Conservation (phyloP, 176 grass and related monocot genomes). For the Zizania latifolia region DNA sequence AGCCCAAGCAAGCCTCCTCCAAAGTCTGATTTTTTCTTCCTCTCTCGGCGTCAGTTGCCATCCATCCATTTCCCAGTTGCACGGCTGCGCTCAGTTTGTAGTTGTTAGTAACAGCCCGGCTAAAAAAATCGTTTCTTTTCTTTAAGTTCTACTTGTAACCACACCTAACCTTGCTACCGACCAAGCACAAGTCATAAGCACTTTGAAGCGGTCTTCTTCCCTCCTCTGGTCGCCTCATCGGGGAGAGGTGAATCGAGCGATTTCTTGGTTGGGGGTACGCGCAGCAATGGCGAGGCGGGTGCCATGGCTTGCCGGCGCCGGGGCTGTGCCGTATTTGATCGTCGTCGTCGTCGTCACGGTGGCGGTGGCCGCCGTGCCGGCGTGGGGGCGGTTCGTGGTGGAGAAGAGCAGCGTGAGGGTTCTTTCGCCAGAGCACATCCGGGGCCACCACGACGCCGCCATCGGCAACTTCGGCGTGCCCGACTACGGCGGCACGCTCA, state of each 20-base stretch:
- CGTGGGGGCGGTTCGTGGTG: constrained; percentile 60
- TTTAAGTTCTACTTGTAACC: background rate
- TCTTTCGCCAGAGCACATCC: constrained; percentile 64
- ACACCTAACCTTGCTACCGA: constrained; percentile 18
- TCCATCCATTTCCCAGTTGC: background rate
- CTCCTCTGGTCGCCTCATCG: background rate
- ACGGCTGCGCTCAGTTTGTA: background rate
- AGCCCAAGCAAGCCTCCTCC: constrained; percentile 32
- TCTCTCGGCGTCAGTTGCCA: background rate
- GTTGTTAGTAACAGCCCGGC: background rate
- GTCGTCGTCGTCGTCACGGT: no score
- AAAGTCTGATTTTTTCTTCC: background rate
- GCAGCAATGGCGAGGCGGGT: constrained; percentile 20
- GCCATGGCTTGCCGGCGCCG: background rate
- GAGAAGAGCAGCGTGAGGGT: constrained; percentile 89
- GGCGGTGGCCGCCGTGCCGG: background rate
- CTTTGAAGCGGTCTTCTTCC: background rate
- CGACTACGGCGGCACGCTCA: constrained; percentile 81
- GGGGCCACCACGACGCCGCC: constrained; percentile 75
- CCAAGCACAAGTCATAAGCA: constrained; percentile 9
- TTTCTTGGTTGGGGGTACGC: no score
- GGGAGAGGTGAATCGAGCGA: background rate
- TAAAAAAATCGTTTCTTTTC: background rate
- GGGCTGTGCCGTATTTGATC: background rate
- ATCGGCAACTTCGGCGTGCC: constrained; percentile 96